phyloP scores from a whole-genome alignment of 129 eudicot genomes.

The Helichrysum umbraculigerum region DNA sequence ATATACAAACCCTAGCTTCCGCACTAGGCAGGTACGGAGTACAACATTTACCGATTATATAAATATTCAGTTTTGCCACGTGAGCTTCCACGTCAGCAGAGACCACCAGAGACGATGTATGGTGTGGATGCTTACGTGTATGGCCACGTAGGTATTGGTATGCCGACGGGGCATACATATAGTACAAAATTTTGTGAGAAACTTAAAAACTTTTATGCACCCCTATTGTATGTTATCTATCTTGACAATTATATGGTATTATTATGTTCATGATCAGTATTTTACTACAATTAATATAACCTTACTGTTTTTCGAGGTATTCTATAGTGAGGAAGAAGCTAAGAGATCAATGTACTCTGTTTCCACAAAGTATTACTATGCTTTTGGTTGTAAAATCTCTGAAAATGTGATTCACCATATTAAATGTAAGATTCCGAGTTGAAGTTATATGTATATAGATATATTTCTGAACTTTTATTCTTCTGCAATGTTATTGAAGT shows the following conservation, averaged over 20 bases:
- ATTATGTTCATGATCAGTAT: no score
- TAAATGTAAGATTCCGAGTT: constrained; percentile 27
- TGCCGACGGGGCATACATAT: no score
- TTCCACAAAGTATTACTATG: constrained; percentile 50
- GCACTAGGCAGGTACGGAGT: constrained; percentile 47
- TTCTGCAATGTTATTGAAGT: neutral
- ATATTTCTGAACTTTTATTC: no score
- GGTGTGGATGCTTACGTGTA: neutral
- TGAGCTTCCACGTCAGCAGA: neutral
- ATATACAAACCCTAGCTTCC: constrained; percentile 48
- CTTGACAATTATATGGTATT: neutral
- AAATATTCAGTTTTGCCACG: no score
- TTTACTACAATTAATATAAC: no score
- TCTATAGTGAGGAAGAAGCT: constrained; percentile 47
- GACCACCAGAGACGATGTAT: neutral
- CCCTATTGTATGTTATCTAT: neutral
- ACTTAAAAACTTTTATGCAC: no score
- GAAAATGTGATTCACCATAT: constrained; percentile 33
- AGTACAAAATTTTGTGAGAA: no score
- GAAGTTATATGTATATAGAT: no score
- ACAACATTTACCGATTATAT: no score
- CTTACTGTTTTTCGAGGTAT: constrained; percentile 1
- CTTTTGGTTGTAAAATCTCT: constrained; percentile 40
- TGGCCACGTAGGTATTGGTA: neutral
- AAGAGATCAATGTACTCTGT: constrained; percentile 46